phyloP scores from a whole-genome alignment of 140 eudicot species.

The Oenanthe javanica region DNA sequence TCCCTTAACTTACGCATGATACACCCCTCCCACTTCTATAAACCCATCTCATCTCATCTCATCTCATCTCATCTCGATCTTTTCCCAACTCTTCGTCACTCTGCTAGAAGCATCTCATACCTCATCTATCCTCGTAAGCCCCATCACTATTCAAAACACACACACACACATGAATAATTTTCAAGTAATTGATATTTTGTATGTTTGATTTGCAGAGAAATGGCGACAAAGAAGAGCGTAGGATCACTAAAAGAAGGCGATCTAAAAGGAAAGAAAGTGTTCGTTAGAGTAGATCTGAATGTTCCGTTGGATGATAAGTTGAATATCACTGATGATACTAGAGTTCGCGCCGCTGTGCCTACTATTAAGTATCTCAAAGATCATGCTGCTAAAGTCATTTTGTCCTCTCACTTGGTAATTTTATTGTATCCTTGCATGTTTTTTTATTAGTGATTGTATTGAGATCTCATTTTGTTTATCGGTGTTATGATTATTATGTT shows the following conservation, averaged over 20 bases:
- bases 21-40: too few relatives aligned
- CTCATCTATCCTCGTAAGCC: too few relatives aligned
- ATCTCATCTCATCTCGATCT: too few relatives aligned
- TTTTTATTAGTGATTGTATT: neutral
- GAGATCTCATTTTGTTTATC: neutral
- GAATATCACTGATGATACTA: conserved; percentile 83
- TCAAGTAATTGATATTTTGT: neutral
- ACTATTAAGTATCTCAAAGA: conserved; percentile 79
- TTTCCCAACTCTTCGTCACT: too few relatives aligned
- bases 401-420: conserved; percentile 69
- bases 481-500: too few relatives aligned
- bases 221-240: conserved; percentile 91
- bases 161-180: neutral
- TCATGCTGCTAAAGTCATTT: conserved; percentile 70
- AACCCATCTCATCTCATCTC: too few relatives aligned
- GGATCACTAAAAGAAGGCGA: conserved; percentile 67
- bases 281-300: conserved; percentile 84
- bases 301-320: conserved; percentile 80
- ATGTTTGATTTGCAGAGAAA: conserved; percentile 12
- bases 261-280: conserved; percentile 80
- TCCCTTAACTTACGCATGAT: too few relatives aligned
- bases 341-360: conserved; percentile 86
- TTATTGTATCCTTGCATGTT: neutral
- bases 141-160: neutral
- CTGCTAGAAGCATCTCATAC: too few relatives aligned